Base-by-base conservation (phyloP, 2,329 filamentous ascomycete species). In the Macrophomina tecta region DNA sequence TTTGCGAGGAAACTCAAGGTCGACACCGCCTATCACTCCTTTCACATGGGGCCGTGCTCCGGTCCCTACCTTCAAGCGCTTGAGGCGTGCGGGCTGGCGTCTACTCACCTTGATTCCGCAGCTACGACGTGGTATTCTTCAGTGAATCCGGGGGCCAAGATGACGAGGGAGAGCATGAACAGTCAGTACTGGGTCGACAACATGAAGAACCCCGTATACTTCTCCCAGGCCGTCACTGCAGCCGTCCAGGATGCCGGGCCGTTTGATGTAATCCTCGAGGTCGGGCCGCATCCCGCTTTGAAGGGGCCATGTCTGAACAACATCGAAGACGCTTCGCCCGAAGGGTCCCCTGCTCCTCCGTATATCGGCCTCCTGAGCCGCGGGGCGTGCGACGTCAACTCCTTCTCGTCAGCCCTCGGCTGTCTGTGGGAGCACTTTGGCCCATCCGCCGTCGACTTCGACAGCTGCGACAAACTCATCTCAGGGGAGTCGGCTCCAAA, bases 231-330 rank as follows among this genome's bases (percentile, higher is more conserved):
- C 0, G 49, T 84, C 0, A 51, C 68, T n/a, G 28, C 64, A 2
- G 69, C 78, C 0, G 14, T 78, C 0, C 28, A 70, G 2, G 52
- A 68, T 4, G 53, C 55, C 14, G 72, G 71, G 0, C 62, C 70
- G 0, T 75, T 80, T 34, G 77, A 81, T 55, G 73, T 78, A 9
- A 77, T 71, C n/a, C 71, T 84, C 3, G 83, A 84, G 65, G 70
- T 84, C 6, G 82, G 83, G 0, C 80, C 82, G 1, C 82, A 84
- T 68, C 78, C 82, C 0, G 78, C 80, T 4, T 74, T 85, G 6
- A 81, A 80, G 69, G 76, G 76, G 0, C 82, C 83, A 0, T 74
- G 68, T 2, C 75, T 82, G 63, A 81, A 73, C 1, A 71, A 81
- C 36, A 23, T 72, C 75, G n/a, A 36, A 18, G 5, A n/a, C 12